Base-by-base conservation (phyloP, 1,139 yeast species). In the Kluyveromyces sp. region DNA sequence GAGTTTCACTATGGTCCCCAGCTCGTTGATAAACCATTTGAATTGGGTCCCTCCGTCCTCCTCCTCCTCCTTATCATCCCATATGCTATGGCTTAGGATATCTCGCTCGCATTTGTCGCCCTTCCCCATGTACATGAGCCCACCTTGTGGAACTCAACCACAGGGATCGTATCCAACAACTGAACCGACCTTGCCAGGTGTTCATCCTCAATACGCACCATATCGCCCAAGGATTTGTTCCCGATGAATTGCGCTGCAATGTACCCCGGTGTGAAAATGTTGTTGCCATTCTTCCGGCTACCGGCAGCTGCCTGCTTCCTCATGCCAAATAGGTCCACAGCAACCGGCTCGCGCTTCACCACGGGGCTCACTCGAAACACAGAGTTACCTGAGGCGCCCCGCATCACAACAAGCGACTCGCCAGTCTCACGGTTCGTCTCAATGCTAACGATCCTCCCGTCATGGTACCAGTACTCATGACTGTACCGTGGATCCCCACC, bases 111-210 rank as follows among this genome's bases (percentile, higher is more conserved):
- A 67, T 0, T 63, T 60, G 60, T 88, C 96, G 6, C 78, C 77
- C 0, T 78, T 80, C 0, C 80, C 92, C 53, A 87, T 77, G 60
- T 87, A 88, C 15, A 88, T 57, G 15, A 88, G 69, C 0, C 96
- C 37, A 84, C 76, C 61, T 87, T 88, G 63, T 83, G 89, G 55
- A 82, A 83, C 45, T 83, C 86, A 7, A 84, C 85, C 7, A 83
- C 81, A 0, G 96, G 95, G 2, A 85, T 79, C 25, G 90, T 67
- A 59, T 88, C 96, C 50, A 88, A 70, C 4, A 82, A 74, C 3
- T 75, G 64, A 30, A 88, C 60, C 0, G 92, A 86, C 37, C 95
- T 70, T 7, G 43, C 50, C 49, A 39, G 46, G 3, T 25, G 34
- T 2, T 38, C 39, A 21, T 41, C 43, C 25, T 31, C 33, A 4